Percentiles rank a stretch among this genome's conserved stretches.
Conservation (phyloP, 495 filamentous ascomycete genomes). For the Lindgomyces ingoldianus region DNA sequence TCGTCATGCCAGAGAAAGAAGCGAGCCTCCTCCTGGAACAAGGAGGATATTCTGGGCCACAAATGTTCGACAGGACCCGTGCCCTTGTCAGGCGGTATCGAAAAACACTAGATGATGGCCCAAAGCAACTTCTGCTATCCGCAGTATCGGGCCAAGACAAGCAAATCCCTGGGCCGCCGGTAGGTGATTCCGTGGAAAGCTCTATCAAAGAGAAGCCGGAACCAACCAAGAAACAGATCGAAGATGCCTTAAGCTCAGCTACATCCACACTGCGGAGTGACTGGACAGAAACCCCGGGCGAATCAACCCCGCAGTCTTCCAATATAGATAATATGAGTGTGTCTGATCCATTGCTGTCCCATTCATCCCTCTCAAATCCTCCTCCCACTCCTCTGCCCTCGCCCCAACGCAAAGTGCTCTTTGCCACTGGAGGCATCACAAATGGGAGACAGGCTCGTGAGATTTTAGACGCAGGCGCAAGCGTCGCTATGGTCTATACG, state of each 20-base stretch:
- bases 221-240: background rate
- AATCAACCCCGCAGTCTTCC: background rate
- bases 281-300: slow-evolving; percentile 3
- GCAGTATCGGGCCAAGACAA: slow-evolving; percentile 9
- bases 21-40: slow-evolving; percentile 67
- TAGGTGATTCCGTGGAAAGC: background rate
- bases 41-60: slow-evolving; percentile 88
- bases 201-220: slow-evolving; percentile 14
- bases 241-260: background rate
- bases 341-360: slow-evolving; percentile 5
- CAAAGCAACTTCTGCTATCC: slow-evolving; percentile 28
- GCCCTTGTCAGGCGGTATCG: slow-evolving; percentile 77
- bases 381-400: slow-evolving; percentile 6
- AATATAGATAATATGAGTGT: slow-evolving; percentile 21
- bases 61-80: slow-evolving; percentile 76
- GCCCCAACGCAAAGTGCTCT: slow-evolving; percentile 67
- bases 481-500: slow-evolving; percentile 77
- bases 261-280: background rate
- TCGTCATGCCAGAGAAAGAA: slow-evolving; percentile 65
- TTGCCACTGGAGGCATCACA: slow-evolving; percentile 88
- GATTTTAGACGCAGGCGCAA: slow-evolving; percentile 80
- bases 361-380: background rate
- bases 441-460: slow-evolving; percentile 78
- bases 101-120: slow-evolving; percentile 62
- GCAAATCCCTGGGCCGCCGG: background rate